Evolutionary conservation across 345 rosid species (phyloP).

Genomic region (Eucalyptus camaldulensis): DNA sequence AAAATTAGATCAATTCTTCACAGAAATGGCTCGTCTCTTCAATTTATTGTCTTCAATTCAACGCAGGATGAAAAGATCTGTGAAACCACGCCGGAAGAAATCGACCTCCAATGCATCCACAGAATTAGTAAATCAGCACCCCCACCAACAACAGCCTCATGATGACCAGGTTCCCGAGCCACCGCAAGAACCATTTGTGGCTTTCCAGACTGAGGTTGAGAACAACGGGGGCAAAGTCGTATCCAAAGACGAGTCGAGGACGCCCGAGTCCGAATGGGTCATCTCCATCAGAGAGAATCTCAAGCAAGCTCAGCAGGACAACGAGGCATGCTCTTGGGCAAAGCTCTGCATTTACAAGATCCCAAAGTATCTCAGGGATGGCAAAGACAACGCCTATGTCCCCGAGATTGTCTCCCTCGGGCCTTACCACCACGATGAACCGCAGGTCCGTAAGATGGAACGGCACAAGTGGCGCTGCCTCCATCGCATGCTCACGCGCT

Average conservation of each 20-base stretch:
- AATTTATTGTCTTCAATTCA: fast-evolving
- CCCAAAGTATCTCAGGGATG: conserved; percentile 40
- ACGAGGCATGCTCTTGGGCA: conserved; percentile 41
- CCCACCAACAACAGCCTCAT: not conserved
- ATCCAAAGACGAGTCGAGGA: not conserved
- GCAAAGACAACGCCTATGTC: conserved; percentile 47
- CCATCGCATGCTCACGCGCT: conserved; percentile 44
- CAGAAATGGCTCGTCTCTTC: conserved; percentile 25
- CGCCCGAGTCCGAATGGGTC: conserved; percentile 49
- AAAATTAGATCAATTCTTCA: not conserved
- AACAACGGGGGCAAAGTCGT: conserved; percentile 2
- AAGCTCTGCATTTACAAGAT: conserved; percentile 35
- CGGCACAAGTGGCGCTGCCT: conserved; percentile 81
- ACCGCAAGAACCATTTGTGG: conserved; percentile 1
- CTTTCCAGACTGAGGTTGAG: not conserved
- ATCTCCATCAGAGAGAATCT: conserved; percentile 48
- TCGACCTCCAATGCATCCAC: not conserved
- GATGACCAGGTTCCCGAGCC: conserved; percentile 2
- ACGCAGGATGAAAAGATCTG: fast-evolving
- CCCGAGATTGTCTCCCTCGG: conserved; percentile 72
- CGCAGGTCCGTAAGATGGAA: conserved; percentile 53
- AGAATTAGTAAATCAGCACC: not conserved
- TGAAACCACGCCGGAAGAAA: not conserved
- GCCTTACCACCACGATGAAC: conserved; percentile 67
- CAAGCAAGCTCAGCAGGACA: conserved; percentile 48